Evolutionary conservation across 768 basidiomycete genomes (phyloP).

Genomic region (Goffeauzyma gilvescens): DNA sequence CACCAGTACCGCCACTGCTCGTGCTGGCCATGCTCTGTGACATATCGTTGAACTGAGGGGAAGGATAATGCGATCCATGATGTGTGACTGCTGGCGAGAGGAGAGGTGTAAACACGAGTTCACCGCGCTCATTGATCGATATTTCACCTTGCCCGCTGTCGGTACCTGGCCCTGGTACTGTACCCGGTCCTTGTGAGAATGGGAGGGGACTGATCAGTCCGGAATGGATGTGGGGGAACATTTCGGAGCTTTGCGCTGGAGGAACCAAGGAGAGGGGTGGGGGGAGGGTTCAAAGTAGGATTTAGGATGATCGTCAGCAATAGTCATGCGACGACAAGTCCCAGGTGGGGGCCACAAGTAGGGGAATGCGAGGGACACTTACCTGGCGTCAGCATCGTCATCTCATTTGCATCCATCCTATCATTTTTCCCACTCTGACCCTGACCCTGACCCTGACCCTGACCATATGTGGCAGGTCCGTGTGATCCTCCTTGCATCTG

Average conservation of each 20-base stretch:
- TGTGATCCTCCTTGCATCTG: too few species aligned
- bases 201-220: conserved; percentile 28
- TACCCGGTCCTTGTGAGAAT: conserved; percentile 1
- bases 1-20: background rate
- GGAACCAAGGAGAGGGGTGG: conserved; percentile 9
- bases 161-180: conserved; percentile 6
- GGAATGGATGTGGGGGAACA: conserved; percentile 30
- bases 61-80: conserved; percentile 1
- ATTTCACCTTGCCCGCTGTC: too few species aligned
- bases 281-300: conserved; percentile 19
- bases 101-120: conserved; percentile 32
- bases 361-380: conserved; percentile 18
- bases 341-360: too few species aligned
- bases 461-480: too few species aligned
- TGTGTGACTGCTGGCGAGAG: conserved; percentile 32
- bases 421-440: background rate
- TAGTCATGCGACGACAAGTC: too few species aligned
- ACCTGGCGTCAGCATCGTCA: conserved; percentile 61
- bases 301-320: conserved; percentile 2
- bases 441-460: conserved; percentile 41
- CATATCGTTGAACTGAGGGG: conserved; percentile 5
- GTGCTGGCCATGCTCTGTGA: background rate
- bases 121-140: too few species aligned
- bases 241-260: conserved; percentile 43
- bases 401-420: conserved; percentile 10